Evolutionary conservation across 768 basidiomycete species (phyloP).

Genomic region (Sistotremastrum suecicum): DNA sequence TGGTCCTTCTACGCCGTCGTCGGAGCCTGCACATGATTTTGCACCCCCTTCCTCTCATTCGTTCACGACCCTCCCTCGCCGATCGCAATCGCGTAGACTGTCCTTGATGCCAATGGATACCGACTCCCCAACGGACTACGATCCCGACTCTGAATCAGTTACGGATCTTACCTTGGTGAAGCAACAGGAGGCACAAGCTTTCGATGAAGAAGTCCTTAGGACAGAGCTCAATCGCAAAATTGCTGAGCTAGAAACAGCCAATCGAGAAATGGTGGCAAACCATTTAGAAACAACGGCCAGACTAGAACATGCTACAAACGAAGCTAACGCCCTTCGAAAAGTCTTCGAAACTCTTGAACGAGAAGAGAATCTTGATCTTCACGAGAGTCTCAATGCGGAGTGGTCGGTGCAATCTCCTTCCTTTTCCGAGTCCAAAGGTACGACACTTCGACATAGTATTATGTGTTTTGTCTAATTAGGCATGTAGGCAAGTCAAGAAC

Average conservation of each 20-base stretch:
- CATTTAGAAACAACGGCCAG: constrained; percentile 11
- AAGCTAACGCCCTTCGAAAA: no score
- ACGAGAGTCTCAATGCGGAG: no score
- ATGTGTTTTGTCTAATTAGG: no score
- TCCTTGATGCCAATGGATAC: not conserved
- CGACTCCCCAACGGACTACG: not conserved
- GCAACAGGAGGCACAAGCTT: constrained; percentile 7
- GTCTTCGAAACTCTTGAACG: no score
- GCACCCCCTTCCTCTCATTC: constrained; percentile 27
- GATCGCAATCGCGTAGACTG: no score
- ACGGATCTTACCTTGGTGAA: constrained; percentile 9
- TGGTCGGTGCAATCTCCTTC: no score
- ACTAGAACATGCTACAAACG: no score
- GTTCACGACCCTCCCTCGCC: not conserved
- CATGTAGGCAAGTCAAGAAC: no score
- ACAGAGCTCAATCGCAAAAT: constrained; percentile 62
- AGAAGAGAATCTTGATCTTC: no score
- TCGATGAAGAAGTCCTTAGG: constrained; percentile 34
- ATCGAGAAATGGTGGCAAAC: constrained; percentile 47
- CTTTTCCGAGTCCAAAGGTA: no score
- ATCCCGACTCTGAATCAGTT: not conserved
- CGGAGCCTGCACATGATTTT: constrained; percentile 35
- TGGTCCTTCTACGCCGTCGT: constrained; percentile 9
- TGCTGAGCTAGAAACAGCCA: constrained; percentile 62
- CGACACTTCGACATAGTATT: no score